Conservation (phyloP, 805 yeast genomes). For the Myxozyma monticola region DNA sequence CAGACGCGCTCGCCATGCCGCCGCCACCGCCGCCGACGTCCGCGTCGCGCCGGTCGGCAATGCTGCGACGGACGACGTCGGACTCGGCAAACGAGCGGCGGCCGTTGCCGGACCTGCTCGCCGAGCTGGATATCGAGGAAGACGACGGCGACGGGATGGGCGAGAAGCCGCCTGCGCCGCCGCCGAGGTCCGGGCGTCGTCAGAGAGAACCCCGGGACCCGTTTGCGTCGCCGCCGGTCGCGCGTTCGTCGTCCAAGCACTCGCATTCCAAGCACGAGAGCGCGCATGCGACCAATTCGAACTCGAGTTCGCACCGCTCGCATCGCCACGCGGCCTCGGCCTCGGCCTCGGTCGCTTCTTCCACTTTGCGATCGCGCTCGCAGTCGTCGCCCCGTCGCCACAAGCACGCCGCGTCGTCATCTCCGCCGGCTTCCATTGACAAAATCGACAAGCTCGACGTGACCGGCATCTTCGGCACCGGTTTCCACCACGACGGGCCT, state of each 20-base stretch:
- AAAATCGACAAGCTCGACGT: conserved; percentile 95
- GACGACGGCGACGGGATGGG: background rate
- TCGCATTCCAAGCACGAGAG: too few relatives aligned
- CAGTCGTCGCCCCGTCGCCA: background rate
- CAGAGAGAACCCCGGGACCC: conserved; percentile 2
- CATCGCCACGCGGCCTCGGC: conserved; percentile 12
- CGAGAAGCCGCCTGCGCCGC: conserved; percentile 9
- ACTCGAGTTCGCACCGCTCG: background rate
- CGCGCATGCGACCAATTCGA: background rate
- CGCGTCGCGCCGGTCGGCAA: background rate
- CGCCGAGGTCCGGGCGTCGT: conserved; percentile 7
- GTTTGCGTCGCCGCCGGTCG: too few relatives aligned
- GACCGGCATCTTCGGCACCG: conserved; percentile 88
- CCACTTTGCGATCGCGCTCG: background rate
- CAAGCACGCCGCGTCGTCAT: background rate
- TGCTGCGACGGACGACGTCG: conserved; percentile 3
- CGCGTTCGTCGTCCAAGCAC: background rate
- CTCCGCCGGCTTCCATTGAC: conserved; percentile 51
- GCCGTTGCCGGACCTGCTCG: conserved; percentile 17
- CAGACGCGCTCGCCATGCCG: conserved; percentile 7
- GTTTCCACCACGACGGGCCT: conserved; percentile 98
- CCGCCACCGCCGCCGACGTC: background rate
- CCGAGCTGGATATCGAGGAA: conserved; percentile 14
- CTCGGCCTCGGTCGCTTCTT: background rate
- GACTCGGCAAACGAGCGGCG: background rate